A percentile compares a stretch with the other conserved stretches of the same genome.
Conservation (phyloP, 345 rosid genomes). For the Populus nigra region DNA sequence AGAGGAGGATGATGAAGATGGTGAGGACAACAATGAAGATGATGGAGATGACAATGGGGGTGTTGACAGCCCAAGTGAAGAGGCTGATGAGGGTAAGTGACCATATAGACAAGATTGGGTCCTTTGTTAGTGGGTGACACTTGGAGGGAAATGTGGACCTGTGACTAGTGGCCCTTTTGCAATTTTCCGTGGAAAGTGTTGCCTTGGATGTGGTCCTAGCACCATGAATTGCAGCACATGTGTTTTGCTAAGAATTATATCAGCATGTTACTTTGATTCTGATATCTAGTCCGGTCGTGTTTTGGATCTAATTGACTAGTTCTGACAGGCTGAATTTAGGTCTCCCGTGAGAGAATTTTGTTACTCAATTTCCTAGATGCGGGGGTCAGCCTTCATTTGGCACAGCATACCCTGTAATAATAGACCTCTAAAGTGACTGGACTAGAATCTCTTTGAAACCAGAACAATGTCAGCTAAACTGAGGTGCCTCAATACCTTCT, state of each 20-base stretch:
- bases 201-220: not conserved
- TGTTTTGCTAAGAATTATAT: constrained; percentile 1
- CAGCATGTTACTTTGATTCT: not conserved
- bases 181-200: not conserved
- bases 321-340: not conserved
- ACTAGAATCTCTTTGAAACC: not conserved
- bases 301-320: no score
- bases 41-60: constrained; percentile 17
- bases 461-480: not conserved
- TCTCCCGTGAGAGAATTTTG: no score
- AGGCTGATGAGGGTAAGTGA: constrained; percentile 46
- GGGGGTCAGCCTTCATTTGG: no score
- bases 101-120: not conserved
- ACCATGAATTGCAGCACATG: not conserved
- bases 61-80: constrained; percentile 37
- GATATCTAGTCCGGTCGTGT: not conserved
- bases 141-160: constrained; percentile 3
- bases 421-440: not conserved
- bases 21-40: constrained; percentile 31
- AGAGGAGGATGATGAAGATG: constrained; percentile 41
- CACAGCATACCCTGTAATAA: no score
- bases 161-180: constrained; percentile 7
- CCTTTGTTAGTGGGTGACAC: not conserved
- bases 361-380: no score
- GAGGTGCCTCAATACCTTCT: not conserved